Evolutionary conservation across 73 alveolate species (phyloP).

Genomic region (Tetrahymena thermophila): DNA sequence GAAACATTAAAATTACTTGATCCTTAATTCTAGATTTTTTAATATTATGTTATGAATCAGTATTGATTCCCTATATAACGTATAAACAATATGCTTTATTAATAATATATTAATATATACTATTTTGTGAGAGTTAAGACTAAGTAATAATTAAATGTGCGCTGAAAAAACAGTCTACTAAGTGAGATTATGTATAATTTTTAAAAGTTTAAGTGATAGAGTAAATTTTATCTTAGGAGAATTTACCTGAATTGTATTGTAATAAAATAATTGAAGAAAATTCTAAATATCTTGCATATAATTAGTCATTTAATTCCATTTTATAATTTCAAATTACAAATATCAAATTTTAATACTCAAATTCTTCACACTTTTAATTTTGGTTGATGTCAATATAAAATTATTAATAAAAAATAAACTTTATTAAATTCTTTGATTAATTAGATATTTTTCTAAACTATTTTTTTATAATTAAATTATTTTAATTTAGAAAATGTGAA

Average conservation of each 20-base stretch:
- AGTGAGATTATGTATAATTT: too few relatives aligned
- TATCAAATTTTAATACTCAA: not conserved
- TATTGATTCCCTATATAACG: not conserved
- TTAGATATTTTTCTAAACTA: too few relatives aligned
- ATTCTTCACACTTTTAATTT: not conserved
- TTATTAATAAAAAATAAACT: too few relatives aligned
- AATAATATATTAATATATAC: too few relatives aligned
- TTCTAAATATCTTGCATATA: not conserved
- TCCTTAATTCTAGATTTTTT: not conserved
- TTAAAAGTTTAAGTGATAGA: not conserved
- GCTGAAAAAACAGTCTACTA: not conserved
- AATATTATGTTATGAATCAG: not conserved
- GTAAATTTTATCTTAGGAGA: not conserved
- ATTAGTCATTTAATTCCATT: not conserved
- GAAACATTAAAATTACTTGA: not conserved
- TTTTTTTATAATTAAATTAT: too few relatives aligned
- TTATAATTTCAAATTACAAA: not conserved
- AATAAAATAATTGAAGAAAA: not conserved
- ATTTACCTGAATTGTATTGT: not conserved
- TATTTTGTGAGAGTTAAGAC: not conserved
- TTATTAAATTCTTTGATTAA: too few relatives aligned
- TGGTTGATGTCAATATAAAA: not conserved
- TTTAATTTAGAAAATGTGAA: too few relatives aligned
- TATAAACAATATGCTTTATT: not conserved
- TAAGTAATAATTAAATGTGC: too few relatives aligned